These are phyloP conservation scores for Corylus heterophylla DNA, from an alignment of 306 rosid species.

Conservation along the genomic window DNA sequence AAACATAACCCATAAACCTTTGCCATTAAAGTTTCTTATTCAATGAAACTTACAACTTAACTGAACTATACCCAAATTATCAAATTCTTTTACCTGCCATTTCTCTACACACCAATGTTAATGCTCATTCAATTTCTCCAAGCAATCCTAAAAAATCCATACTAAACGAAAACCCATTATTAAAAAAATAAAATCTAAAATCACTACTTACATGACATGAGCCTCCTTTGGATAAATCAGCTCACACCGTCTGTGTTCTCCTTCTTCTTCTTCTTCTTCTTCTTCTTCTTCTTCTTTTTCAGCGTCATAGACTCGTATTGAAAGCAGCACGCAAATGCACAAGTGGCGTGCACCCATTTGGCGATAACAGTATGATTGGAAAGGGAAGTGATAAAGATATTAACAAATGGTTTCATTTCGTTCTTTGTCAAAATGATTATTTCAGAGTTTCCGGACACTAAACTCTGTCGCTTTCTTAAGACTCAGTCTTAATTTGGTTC, in stretches of 20 bases:
- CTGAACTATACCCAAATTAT: background rate
- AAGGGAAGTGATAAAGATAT: background rate
- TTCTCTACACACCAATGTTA: background rate
- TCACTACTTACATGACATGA: conserved; percentile 25
- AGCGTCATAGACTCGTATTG: background rate
- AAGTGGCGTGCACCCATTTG: background rate
- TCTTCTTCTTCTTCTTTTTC: background rate
- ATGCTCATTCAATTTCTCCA: background rate
- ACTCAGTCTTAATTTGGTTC: too few species aligned
- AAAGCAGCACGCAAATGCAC: background rate
- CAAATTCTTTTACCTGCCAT: background rate
- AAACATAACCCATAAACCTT: background rate
- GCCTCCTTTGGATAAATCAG: background rate
- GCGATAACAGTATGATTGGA: too few species aligned
- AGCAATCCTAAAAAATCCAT: background rate
- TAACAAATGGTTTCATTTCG: background rate
- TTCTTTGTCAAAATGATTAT: background rate
- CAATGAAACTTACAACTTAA: background rate
- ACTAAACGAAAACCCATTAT: background rate
- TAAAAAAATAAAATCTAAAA: background rate
- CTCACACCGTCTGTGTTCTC: background rate
- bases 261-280: background rate
- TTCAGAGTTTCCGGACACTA: too few species aligned
- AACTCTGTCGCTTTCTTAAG: too few species aligned
- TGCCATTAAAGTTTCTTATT: background rate